phyloP scores from a whole-genome alignment of 1,139 yeast species.

The Scheffersomyces quercinus region DNA sequence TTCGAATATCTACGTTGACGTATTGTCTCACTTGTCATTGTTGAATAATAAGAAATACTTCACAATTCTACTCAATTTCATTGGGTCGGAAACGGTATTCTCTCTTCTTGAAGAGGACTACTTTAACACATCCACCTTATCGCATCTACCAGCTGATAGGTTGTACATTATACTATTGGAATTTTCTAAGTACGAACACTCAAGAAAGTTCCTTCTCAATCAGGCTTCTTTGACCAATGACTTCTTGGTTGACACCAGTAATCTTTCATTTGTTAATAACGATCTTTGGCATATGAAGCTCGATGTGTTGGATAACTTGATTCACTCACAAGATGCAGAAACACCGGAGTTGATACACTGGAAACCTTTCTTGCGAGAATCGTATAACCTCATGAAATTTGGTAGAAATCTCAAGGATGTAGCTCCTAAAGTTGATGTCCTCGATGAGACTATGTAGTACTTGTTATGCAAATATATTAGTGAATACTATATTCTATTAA shows the following conservation, averaged over 20 bases:
- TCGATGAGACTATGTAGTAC: conserved; percentile 22
- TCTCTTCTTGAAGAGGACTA: conserved; percentile 12
- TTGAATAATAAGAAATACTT: conserved; percentile 22
- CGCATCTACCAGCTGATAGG: conserved; percentile 26
- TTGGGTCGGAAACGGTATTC: conserved; percentile 22
- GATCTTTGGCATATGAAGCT: conserved; percentile 31
- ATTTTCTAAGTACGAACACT: conserved; percentile 23
- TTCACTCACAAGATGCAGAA: conserved; percentile 16
- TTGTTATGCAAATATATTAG: neutral
- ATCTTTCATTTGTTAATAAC: conserved; percentile 15
- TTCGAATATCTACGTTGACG: conserved; percentile 11
- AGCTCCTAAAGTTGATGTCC: conserved; percentile 29
- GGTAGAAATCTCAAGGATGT: conserved; percentile 28
- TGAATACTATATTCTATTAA: no score
- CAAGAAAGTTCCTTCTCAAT: conserved; percentile 26
- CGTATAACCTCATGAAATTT: conserved; percentile 28
- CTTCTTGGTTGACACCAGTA: conserved; percentile 15
- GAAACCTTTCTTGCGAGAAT: conserved; percentile 22
- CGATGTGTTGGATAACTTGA: conserved; percentile 25
- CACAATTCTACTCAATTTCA: conserved; percentile 30
- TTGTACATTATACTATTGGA: conserved; percentile 23
- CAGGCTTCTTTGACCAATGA: conserved; percentile 8
- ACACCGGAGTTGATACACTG: conserved; percentile 22
- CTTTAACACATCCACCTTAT: conserved; percentile 19
- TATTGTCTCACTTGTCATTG: conserved; percentile 15